Evolutionary conservation across 164 flowering plant species (phyloP), one percentile per base, ranked within the genome.

Genomic region (Pachysandra terminalis): DNA sequence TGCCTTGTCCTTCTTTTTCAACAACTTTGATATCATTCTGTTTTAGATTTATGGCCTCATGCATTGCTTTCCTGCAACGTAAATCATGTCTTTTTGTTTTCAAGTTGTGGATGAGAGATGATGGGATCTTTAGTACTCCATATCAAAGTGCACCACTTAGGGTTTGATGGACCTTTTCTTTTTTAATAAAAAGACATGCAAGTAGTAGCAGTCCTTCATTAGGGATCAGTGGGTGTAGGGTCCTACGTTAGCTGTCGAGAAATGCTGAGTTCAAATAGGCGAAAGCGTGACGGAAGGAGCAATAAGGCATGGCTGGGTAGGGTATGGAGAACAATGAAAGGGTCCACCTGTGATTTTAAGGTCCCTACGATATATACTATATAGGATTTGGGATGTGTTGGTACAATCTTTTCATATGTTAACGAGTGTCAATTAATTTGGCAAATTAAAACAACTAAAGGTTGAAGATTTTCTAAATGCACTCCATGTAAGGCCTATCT

Each of bases 21-120:
- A 69, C 77, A 52, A 70, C 70, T 75, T 55, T 69, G 69, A 73
- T 68, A 84, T 84, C 79, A 85, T 82, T 81, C 83, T 71, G 78
- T 71, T 81, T 77, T 56, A 67, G 77, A 83, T 77, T 64, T 56
- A 49, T 59, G 68, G n/a, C 55, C 63, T 80, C 88, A 85, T 87
- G 87, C 91, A 87, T 79, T 83, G 83, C 88, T 81, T 83, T 82
- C 75, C 73, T 72, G 72, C 79, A 45, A 81, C 84, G 84, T 83
- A 79, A 83, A 78, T 72, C 68, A 65, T 25, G 45, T 28, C 17
- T 74, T 17, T 56, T 32, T 60, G 19, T 28, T 48, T 23, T 13
- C 21, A 17, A 12, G 63, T 69, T 65, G 69, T 68, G 73, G 71
- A 41, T 5, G 48, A 21, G 61, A 53, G 15, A 45, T 71, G 71